Base-by-base conservation (phyloP, 1,284 basidiomycete species). In the Rhodotorula sp. region DNA sequence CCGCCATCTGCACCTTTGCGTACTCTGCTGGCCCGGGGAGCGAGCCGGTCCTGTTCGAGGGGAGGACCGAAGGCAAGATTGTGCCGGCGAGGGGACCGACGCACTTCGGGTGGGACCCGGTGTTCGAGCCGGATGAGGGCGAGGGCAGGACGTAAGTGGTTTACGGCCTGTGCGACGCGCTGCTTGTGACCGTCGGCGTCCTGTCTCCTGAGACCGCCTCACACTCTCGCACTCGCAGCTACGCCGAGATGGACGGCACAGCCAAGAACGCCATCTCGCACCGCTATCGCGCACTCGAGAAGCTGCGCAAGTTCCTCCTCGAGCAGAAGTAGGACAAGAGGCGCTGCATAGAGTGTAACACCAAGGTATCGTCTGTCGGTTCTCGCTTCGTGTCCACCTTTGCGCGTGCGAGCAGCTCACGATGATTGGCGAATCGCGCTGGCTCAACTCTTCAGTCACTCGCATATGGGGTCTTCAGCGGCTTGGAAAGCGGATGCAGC, bases 1-100 rank as follows among this genome's bases (percentile, higher is more conserved):
- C 89, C 77, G 95, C 95, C 0, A 85, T 98, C 13, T 98, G 96
- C 83, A 98, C 96, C 0, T 98, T 98, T 78, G 96, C 94, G 13
- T 98, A 97, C 81, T 73, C 88, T 64, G 84, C 90, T 4, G 92
- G 93, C 0, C 92, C 93, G 16, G 89, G 88, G 77, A 80, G 85
- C 4, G 90, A 92, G 66, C 89, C 91, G 1, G 77, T 93, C 64
- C 81, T 98, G n/a, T 98, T 99, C 74, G 94, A 98, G 80, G 96
- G 96, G 0, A 85, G 86, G 27, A 97, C 94, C 1, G 88, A 92
- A 58, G 96, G 96, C 1, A 85, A 83, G 34, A 95, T 99, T 65
- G 97, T 99, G 0, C 88, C 88, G 41, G 86, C 95, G 0, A 84
- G 95, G 60, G 96, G 96, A 0, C 86, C 88, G 0, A 84, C 62